These are phyloP conservation scores for Solanum medicagineum DNA, from an alignment of 257 asterid species.

Conservation along the genomic window DNA sequence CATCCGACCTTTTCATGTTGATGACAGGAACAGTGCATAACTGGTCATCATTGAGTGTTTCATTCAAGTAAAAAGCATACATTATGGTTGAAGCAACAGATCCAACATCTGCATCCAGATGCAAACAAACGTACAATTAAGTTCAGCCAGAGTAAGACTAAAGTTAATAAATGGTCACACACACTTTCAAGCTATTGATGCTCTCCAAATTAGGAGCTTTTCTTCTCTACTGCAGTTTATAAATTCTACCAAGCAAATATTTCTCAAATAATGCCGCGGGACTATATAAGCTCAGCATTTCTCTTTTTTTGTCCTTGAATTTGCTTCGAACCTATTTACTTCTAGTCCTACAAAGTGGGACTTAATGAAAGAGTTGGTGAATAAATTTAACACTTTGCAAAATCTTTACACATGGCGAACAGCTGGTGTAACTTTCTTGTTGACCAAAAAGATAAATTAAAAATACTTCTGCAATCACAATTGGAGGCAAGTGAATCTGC, in stretches of 20 bases:
- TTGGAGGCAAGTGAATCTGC: not conserved
- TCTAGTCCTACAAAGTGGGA: not conserved
- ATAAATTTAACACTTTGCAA: not conserved
- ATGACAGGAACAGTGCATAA: conserved; percentile 64
- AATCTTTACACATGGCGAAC: not conserved
- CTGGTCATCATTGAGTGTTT: conserved; percentile 27
- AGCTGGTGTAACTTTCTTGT: not conserved
- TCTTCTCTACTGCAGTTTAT: not conserved
- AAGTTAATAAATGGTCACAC: not conserved
- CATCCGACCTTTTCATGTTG: conserved; percentile 57
- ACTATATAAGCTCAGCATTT: not conserved
- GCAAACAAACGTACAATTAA: not conserved
- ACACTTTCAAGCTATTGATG: not conserved
- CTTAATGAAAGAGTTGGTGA: not conserved
- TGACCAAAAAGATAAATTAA: not conserved
- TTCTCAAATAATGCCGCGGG: not conserved
- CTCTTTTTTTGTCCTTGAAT: not conserved
- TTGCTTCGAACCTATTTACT: not conserved
- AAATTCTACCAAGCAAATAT: not conserved
- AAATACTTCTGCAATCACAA: not conserved
- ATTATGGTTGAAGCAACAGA: conserved; percentile 62
- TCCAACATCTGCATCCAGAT: conserved; percentile 53
- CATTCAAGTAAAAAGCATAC: conserved; percentile 61
- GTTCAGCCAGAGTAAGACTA: not conserved
- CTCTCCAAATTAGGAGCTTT: not conserved